Conservation (phyloP, 805 yeast genomes). For the Maudiozyma barnettii region DNA sequence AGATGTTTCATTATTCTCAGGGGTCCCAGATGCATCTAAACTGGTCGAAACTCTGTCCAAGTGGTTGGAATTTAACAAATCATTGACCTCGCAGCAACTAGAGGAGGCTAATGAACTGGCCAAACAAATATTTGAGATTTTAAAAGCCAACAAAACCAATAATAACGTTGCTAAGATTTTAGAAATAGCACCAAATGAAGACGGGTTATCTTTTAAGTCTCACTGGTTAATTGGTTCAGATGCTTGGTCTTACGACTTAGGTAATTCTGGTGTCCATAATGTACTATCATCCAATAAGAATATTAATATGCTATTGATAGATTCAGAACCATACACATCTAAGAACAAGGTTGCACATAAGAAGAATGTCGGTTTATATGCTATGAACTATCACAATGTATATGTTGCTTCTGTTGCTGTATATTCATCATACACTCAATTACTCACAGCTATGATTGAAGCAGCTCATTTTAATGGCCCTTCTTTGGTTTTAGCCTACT, state of each 20-base stretch:
- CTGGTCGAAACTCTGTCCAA: constrained; percentile 51
- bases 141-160: constrained; percentile 34
- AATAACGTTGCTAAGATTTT: constrained; percentile 38
- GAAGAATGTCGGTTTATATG: constrained; percentile 88
- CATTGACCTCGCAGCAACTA: constrained; percentile 28
- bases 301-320: constrained; percentile 77
- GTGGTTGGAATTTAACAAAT: constrained; percentile 55
- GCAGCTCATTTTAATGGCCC: constrained; percentile 90
- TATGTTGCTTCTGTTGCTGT: constrained; percentile 93
- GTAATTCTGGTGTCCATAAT: constrained; percentile 84
- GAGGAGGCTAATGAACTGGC: constrained; percentile 27
- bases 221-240: constrained; percentile 91
- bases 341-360: constrained; percentile 32
- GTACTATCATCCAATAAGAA: constrained; percentile 66
- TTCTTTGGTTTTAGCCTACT: constrained; percentile 79
- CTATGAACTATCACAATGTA: constrained; percentile 83
- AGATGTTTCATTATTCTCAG: constrained; percentile 26
- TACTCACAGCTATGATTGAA: constrained; percentile 77
- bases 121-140: constrained; percentile 29
- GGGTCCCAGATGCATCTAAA: constrained; percentile 35
- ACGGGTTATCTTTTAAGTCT: constrained; percentile 39
- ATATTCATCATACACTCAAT: constrained; percentile 88
- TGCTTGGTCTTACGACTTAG: constrained; percentile 90
- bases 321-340: constrained; percentile 61
- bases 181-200: constrained; percentile 28